phyloP scores from a whole-genome alignment of 1,284 basidiomycete genomes.

The Malassezia dermatis region DNA sequence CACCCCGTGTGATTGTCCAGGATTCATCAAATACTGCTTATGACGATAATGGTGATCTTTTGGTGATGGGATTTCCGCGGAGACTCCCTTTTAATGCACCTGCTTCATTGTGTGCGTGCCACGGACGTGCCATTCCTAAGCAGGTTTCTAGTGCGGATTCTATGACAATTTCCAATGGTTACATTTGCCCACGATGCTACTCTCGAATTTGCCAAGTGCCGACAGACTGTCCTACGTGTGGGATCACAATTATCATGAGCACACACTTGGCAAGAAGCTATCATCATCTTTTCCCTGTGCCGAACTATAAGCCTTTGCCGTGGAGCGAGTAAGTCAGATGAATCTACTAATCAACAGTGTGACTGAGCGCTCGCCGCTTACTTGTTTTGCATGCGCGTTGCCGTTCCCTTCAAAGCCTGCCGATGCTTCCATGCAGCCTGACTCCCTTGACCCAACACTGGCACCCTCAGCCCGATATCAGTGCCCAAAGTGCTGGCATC shows the following conservation, averaged over 20 bases:
- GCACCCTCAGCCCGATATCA: constrained; percentile 34
- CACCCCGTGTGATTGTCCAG: constrained; percentile 54
- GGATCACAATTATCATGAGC: constrained; percentile 91
- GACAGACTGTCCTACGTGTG: constrained; percentile 93
- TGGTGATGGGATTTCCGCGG: constrained; percentile 90
- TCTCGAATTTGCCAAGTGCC: constrained; percentile 93
- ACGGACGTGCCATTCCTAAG: constrained; percentile 67
- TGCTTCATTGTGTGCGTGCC: constrained; percentile 64
- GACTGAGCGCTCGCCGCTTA: not conserved
- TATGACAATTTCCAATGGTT: constrained; percentile 55
- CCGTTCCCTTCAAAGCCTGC: constrained; percentile 21
- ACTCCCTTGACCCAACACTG: constrained; percentile 21
- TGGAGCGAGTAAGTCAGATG: constrained; percentile 15
- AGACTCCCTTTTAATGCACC: constrained; percentile 31
- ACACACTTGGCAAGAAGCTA: constrained; percentile 93
- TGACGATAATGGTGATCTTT: constrained; percentile 55
- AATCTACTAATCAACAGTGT: not conserved
- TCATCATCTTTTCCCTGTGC: constrained; percentile 83
- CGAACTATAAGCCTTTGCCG: constrained; percentile 60
- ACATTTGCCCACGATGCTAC: constrained; percentile 83
- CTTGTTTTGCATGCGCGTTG: constrained; percentile 28
- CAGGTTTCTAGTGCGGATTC: not conserved
- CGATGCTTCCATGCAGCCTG: constrained; percentile 7
- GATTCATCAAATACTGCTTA: not conserved
- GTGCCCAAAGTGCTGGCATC: constrained; percentile 27